Evolutionary conservation across 164 flowering plant genomes (phyloP), one percentile per base, ranked within the genome.

Genomic region (Macadamia integrifolia): DNA sequence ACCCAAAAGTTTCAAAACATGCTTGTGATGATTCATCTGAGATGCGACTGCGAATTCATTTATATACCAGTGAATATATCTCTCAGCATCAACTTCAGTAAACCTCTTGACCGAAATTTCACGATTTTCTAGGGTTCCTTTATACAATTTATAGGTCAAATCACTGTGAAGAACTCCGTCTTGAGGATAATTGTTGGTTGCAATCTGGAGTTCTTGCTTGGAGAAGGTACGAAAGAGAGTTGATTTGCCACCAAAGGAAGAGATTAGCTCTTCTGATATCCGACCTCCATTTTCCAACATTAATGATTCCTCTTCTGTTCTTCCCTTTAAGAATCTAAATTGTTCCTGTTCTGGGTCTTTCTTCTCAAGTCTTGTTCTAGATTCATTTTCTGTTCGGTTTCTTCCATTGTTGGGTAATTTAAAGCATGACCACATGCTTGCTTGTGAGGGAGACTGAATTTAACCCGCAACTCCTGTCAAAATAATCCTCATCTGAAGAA

Each of bases 1-100:
- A 6, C 75, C 75, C 66, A 72, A 66, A 31, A 72, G 70, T 67
- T 62, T 67, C 63, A 62, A 64, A 58, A 72, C 62, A 58, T 67
- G 57, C 65, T 49, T 62, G n/a, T n/a, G n/a, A 56, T 72, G 75
- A 62, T 67, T 57, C 3, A 72, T 14, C 29, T 72, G 66, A 18
- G 66, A 67, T 8, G 61, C 35, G 9, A 67, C 60, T 13, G 43
- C 59, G 5, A 69, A 52, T 60, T 68, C 67, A 23, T 58, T 62
- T 8, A 67, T 48, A 42, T 23, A 10, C 29, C 53, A 1, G 13
- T 62, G 4, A 9, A 4, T 43, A 4, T 43, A 4, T 43, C 9
- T 43, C 9, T 44, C 4, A 13, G 31, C 3, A 1, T 9, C 3
- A 1, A 1, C 13, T 9, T 30, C 23, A 28, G 23, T 9, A 7